Conservation (phyloP, 495 filamentous ascomycete species). For the Gamarada debralockiae region DNA sequence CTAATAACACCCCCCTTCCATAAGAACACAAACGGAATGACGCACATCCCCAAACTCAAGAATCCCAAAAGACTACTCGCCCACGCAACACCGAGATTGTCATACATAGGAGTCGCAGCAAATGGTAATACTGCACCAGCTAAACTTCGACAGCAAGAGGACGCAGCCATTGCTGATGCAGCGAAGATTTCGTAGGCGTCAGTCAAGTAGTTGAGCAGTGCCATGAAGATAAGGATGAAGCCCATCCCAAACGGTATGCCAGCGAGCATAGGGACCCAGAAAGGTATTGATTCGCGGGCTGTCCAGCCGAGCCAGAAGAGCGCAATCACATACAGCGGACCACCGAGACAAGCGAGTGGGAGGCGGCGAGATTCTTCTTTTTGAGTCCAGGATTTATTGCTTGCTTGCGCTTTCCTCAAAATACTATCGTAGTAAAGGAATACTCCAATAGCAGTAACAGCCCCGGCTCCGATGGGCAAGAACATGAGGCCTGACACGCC, state of each 20-base stretch:
- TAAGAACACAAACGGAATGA: constrained; percentile 52
- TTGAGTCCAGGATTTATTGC: constrained; percentile 19
- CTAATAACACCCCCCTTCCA: constrained; percentile 46
- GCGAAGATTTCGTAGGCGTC: constrained; percentile 55
- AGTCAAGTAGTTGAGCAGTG: constrained; percentile 43
- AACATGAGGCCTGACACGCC: constrained; percentile 33
- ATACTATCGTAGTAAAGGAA: constrained; percentile 28
- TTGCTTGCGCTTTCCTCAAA: constrained; percentile 23
- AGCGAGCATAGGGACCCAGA: constrained; percentile 45
- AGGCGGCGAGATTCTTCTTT: constrained; percentile 42
- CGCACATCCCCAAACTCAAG: constrained; percentile 53
- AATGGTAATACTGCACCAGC: constrained; percentile 66
- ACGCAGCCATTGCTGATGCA: constrained; percentile 57
- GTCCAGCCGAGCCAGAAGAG: constrained; percentile 49
- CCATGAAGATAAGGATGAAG: constrained; percentile 55
- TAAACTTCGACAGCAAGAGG: constrained; percentile 50
- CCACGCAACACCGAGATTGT: constrained; percentile 52
- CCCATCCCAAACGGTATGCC: constrained; percentile 65
- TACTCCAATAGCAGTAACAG: constrained; percentile 32
- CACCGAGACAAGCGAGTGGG: constrained; percentile 56
- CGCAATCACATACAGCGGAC: constrained; percentile 48
- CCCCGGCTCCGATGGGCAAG: constrained; percentile 31
- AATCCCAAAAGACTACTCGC: constrained; percentile 58
- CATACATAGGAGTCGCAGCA: constrained; percentile 44
- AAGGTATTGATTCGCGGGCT: constrained; percentile 32